Base-by-base conservation (phyloP, 2,329 filamentous ascomycete species). In the Endocalyx cinctus region DNA sequence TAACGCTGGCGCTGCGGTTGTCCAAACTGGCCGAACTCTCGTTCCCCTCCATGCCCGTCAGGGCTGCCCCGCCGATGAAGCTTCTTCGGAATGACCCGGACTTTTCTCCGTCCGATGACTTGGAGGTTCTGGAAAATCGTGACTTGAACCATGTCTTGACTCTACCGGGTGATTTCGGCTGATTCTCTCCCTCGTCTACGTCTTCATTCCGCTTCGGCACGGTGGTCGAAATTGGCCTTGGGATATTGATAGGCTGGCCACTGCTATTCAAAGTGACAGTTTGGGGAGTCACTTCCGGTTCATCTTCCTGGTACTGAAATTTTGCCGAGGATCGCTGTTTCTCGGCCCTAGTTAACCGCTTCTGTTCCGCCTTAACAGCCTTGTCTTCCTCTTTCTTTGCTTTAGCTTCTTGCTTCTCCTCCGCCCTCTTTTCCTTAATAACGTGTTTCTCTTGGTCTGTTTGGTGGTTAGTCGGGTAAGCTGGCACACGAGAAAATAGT, bases 101-200 rank as follows among this genome's bases (percentile, higher is more conserved):
- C 27, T 41, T 41, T 2, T 63, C 54, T 10, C 64, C 62, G 6
- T 59, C 54, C 1, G 62, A 34, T 3, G 64, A 62, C 35, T 65
- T 68, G 7, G 63, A 55, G 5, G 61, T 45, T n/a, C 62, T 59
- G 0, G 63, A 66, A 39, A 78, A 70, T 5, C 66, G 70, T 16
- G 67, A 70, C 51, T 70, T 77, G 34, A 79, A 60, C 74, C 74
- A 78, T 25, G 62, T 65, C 44, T 67, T 75, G 27, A 74, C 66
- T 19, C 37, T 46, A 20, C 46, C 46, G 8, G 20, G 20, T 23
- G 20, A 23, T 23, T 8, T 48, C 11, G 45, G 39, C 12, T 47
- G 29, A 29, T 42, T 47, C 17, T 45, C 38, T 37, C 33, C 38
- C 6, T 14, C 26, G 12, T 41, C 42, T 3, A 35, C 29, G 7